A percentile compares a stretch with the other conserved stretches of the same genome.
These are phyloP conservation scores for Talaromyces funiculosus DNA, from an alignment of 2,329 filamentous ascomycete genomes.

Conservation along the genomic window DNA sequence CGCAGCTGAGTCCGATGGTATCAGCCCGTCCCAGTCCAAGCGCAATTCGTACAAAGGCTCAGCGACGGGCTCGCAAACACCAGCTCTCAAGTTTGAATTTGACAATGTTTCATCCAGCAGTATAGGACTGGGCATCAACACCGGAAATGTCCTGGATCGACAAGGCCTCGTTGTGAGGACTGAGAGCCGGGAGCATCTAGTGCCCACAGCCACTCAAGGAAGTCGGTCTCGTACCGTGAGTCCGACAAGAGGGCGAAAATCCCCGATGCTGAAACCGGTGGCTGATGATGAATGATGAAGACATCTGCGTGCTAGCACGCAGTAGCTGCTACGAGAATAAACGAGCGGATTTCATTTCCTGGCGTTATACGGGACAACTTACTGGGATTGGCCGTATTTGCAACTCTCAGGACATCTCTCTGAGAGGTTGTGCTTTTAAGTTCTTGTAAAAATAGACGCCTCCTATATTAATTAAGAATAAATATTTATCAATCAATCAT, in stretches of 20 bases:
- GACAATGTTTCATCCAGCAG: constrained; percentile 38
- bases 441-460: not conserved
- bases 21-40: constrained; percentile 53
- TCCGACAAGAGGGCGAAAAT: constrained; percentile 42
- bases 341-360: not conserved
- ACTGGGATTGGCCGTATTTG: not conserved
- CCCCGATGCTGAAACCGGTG: constrained; percentile 31
- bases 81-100: constrained; percentile 32
- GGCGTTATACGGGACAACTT: not conserved
- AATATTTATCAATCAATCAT: not conserved
- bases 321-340: not conserved
- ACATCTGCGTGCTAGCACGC: constrained; percentile 17
- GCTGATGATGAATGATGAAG: constrained; percentile 22
- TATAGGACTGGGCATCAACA: constrained; percentile 31
- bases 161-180: constrained; percentile 73
- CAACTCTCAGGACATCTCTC: not conserved
- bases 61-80: constrained; percentile 22
- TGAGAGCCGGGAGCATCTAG: constrained; percentile 76
- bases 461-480: not conserved
- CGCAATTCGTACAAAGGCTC: constrained; percentile 27
- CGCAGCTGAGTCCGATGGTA: constrained; percentile 49
- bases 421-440: not conserved
- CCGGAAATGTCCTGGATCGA: constrained; percentile 49
- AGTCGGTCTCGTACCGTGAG: constrained; percentile 41
- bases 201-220: constrained; percentile 47